These are phyloP conservation scores for Solanum tacnaense DNA, from an alignment of 257 asterid genomes.

Conservation along the genomic window DNA sequence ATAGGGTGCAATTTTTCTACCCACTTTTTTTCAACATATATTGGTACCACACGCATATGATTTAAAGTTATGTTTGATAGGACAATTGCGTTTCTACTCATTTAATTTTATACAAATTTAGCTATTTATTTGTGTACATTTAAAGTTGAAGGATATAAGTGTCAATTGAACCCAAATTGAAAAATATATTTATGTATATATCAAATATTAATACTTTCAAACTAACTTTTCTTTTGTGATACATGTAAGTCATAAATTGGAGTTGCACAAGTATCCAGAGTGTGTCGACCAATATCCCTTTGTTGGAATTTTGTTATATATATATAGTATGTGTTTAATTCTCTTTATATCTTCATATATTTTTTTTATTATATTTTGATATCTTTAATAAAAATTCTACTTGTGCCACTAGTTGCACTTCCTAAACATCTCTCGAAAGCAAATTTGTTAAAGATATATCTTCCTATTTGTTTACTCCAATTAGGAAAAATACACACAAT, in stretches of 20 bases:
- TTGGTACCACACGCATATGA: too few species aligned
- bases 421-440: not conserved
- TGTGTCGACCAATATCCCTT: rapidly evolving
- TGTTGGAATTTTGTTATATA: not conserved
- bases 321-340: too few species aligned
- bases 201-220: too few species aligned
- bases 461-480: not conserved
- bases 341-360: too few species aligned
- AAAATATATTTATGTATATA: too few species aligned
- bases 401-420: not conserved
- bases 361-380: not conserved
- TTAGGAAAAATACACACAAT: not conserved
- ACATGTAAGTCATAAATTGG: not conserved
- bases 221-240: not conserved
- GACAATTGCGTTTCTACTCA: too few species aligned
- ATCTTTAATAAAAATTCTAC: not conserved
- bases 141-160: rapidly evolving
- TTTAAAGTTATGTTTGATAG: too few species aligned
- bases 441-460: not conserved
- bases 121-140: rapidly evolving
- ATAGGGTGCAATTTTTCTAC: too few species aligned
- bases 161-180: too few species aligned
- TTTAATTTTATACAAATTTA: too few species aligned
- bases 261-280: not conserved
- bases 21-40: too few species aligned